A percentile compares a stretch with the other conserved stretches of the same genome.
These are phyloP conservation scores for Glycine latifolia DNA, from an alignment of 306 rosid genomes.

Conservation along the genomic window DNA sequence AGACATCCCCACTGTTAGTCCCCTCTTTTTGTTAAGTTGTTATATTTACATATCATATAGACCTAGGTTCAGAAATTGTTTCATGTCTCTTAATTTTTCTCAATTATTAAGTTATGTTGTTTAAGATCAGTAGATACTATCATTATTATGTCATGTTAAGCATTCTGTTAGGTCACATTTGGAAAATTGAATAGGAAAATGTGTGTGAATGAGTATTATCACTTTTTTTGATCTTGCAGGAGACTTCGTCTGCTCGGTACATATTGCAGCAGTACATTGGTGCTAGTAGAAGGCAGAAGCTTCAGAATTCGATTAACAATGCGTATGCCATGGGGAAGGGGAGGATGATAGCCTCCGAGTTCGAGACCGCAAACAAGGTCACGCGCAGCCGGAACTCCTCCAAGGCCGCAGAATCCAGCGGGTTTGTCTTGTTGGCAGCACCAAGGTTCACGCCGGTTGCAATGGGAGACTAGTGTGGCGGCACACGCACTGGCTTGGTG, in stretches of 20 bases:
- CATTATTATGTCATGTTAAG: not conserved
- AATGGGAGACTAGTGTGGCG: no score
- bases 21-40: not conserved
- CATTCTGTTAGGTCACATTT: not conserved
- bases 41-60: not conserved
- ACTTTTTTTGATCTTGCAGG: conserved; percentile 58
- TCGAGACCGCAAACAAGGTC: conserved; percentile 90
- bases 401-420: no score
- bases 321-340: conserved; percentile 99
- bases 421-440: conserved; percentile 58
- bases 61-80: not conserved
- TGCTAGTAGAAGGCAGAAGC: conserved; percentile 91
- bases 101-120: not conserved
- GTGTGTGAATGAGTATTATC: not conserved
- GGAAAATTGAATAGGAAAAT: not conserved
- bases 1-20: conserved; percentile 93
- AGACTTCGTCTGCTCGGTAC: conserved; percentile 94
- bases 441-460: conserved; percentile 83
- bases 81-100: not conserved
- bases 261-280: conserved; percentile 97
- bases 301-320: conserved; percentile 78
- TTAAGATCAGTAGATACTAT: conserved; percentile 8
- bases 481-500: no score
- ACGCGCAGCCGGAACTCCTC: no score
- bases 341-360: conserved; percentile 93